A percentile compares a stretch with the other conserved stretches of the same genome.
Conservation (phyloP, 169 alveolate genomes). For the Besnoitia besnoiti region DNA sequence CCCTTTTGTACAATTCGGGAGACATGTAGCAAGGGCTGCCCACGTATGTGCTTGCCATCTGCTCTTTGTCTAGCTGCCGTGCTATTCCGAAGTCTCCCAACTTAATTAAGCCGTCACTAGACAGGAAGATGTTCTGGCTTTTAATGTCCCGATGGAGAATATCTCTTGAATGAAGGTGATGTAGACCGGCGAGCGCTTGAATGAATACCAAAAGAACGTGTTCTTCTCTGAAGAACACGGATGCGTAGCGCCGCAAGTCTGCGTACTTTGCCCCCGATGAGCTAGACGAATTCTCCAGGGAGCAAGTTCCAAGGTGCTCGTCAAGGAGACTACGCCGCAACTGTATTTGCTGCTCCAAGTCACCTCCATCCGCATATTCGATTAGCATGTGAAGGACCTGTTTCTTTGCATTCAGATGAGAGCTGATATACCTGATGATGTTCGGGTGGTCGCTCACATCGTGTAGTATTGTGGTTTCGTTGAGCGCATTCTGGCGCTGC, state of each 20-base stretch:
- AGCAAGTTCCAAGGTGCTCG: conserved; percentile 1
- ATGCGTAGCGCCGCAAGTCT: not conserved
- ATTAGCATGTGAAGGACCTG: conserved; percentile 35
- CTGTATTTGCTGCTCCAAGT: conserved; percentile 43
- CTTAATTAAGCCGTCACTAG: conserved; percentile 81
- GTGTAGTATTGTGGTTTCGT: conserved; percentile 41
- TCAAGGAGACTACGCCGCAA: conserved; percentile 37
- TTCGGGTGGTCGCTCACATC: conserved; percentile 52
- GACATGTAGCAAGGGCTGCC: conserved; percentile 65
- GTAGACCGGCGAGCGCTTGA: conserved; percentile 86
- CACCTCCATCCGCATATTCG: conserved; percentile 56
- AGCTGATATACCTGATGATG: conserved; percentile 15
- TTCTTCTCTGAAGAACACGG: conserved; percentile 41
- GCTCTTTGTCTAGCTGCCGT: conserved; percentile 81
- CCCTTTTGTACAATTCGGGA: conserved; percentile 44
- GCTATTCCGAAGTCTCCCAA: conserved; percentile 96
- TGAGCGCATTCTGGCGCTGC: conserved; percentile 47
- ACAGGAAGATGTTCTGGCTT: conserved; percentile 90
- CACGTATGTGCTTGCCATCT: conserved; percentile 35
- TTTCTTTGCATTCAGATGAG: conserved; percentile 24
- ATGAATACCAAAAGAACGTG: conserved; percentile 79
- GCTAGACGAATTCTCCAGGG: not conserved
- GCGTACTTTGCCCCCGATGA: not conserved
- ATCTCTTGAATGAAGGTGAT: conserved; percentile 89
- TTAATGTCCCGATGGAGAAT: conserved; percentile 93